Conservation (phyloP, 768 basidiomycete species). For the Kwoniella sp. region DNA sequence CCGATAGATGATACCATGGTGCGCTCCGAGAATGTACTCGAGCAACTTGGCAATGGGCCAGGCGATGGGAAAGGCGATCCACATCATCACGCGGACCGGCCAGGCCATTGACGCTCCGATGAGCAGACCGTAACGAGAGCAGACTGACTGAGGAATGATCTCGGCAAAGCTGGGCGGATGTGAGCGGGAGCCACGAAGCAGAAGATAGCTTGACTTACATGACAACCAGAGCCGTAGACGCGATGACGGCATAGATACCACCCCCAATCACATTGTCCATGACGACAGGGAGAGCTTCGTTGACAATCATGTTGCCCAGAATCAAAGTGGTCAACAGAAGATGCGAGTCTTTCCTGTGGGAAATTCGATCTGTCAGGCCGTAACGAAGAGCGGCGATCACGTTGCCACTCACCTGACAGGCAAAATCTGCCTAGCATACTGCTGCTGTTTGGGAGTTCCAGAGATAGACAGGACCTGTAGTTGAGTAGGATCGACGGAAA, state of each 20-base stretch:
- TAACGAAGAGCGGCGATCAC: no score
- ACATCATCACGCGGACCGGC: conserved; percentile 65
- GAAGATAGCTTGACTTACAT: conserved; percentile 70
- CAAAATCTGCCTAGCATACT: conserved; percentile 76
- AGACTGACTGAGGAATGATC: conserved; percentile 89
- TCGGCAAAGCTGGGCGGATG: conserved; percentile 62
- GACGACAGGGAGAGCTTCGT: conserved; percentile 67
- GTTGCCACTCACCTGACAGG: conserved; percentile 60
- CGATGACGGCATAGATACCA: conserved; percentile 69
- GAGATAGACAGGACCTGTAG: conserved; percentile 79
- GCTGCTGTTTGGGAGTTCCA: conserved; percentile 73
- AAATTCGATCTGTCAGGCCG: no score
- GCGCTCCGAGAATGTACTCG: conserved; percentile 69
- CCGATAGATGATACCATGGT: conserved; percentile 88
- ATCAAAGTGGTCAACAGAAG: conserved; percentile 39
- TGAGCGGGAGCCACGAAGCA: neutral
- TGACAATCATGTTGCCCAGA: conserved; percentile 86
- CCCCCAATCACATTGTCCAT: conserved; percentile 74
- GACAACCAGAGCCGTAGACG: conserved; percentile 78
- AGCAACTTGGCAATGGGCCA: conserved; percentile 84
- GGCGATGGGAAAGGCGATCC: conserved; percentile 63
- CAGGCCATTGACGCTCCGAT: conserved; percentile 82
- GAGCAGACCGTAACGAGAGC: conserved; percentile 81
- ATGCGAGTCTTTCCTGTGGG: conserved; percentile 32
- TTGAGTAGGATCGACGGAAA: conserved; percentile 89